Evolutionary conservation across 164 flowering plant genomes (phyloP).

Genomic region (Aristolochia californica): DNA sequence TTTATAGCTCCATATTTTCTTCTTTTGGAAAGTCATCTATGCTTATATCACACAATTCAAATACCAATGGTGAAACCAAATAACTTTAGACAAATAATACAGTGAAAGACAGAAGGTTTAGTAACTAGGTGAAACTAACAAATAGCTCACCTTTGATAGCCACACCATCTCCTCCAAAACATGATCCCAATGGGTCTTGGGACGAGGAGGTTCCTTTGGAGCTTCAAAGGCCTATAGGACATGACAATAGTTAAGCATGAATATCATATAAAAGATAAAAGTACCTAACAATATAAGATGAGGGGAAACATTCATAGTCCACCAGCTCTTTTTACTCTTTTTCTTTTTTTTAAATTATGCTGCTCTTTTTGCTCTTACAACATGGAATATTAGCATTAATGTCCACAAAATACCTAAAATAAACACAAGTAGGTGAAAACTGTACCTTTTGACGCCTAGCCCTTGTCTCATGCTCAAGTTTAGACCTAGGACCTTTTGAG

Average conservation of each 20-base stretch:
- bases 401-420: too few relatives aligned
- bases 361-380: neutral
- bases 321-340: too few relatives aligned
- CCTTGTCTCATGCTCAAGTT: conserved; percentile 82
- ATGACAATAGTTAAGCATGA: too few relatives aligned
- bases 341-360: neutral
- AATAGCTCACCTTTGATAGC: conserved; percentile 75
- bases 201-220: conserved; percentile 85
- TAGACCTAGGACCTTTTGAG: conserved; percentile 84
- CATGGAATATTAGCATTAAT: neutral
- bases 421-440: neutral
- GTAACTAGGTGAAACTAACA: neutral
- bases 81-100: too few relatives aligned
- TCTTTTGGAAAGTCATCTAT: too few relatives aligned
- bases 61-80: too few relatives aligned
- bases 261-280: too few relatives aligned
- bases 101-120: neutral
- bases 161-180: conserved; percentile 97
- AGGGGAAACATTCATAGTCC: too few relatives aligned
- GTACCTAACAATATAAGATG: too few relatives aligned
- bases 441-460: conserved; percentile 82
- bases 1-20: too few relatives aligned
- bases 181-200: conserved; percentile 98
- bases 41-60: too few relatives aligned
- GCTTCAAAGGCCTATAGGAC: conserved; percentile 70